Percentiles rank a stretch among this genome's conserved stretches.
These are phyloP conservation scores for Sergeia podlipaevii DNA, from an alignment of 208 protist genomes.

Conservation along the genomic window DNA sequence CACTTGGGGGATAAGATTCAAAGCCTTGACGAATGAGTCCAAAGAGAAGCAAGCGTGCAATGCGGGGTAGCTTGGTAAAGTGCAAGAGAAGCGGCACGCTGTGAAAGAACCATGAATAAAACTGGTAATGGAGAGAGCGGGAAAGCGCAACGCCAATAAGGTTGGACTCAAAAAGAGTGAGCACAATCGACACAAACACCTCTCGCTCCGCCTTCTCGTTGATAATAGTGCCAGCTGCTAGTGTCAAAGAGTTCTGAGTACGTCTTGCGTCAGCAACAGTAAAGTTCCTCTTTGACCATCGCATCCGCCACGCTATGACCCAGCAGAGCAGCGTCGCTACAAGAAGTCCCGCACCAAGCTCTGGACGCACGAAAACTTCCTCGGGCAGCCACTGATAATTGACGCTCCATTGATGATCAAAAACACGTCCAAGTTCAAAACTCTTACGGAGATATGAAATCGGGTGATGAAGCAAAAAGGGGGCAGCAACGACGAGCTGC, in stretches of 20 bases:
- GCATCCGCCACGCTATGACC: slow-evolving; percentile 46
- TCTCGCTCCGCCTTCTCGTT: slow-evolving; percentile 7
- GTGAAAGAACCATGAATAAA: slow-evolving; percentile 92
- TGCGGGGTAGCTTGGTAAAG: slow-evolving; percentile 30
- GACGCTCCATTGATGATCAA: slow-evolving; percentile 64
- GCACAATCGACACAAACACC: slow-evolving; percentile 26
- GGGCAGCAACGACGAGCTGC: slow-evolving; percentile 60
- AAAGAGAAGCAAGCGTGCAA: slow-evolving; percentile 25
- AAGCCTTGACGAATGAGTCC: slow-evolving; percentile 55
- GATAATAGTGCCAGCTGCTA: background rate
- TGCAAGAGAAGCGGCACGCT: slow-evolving; percentile 64
- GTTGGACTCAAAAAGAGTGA: slow-evolving; percentile 87
- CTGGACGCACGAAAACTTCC: slow-evolving; percentile 37
- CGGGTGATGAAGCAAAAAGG: slow-evolving; percentile 56
- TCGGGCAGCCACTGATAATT: slow-evolving; percentile 78
- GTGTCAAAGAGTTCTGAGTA: background rate
- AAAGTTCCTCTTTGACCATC: slow-evolving; percentile 20
- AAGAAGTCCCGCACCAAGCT: slow-evolving; percentile 41
- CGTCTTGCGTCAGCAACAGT: background rate
- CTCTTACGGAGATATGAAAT: slow-evolving; percentile 40
- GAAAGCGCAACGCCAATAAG: slow-evolving; percentile 87
- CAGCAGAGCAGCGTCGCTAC: slow-evolving; percentile 40
- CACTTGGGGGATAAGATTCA: slow-evolving; percentile 54
- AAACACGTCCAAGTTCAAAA: slow-evolving; percentile 71
- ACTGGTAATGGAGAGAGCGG: slow-evolving; percentile 93